Evolutionary conservation across 2,329 filamentous ascomycete species (phyloP).

Genomic region (Clonostachys rhizophaga): DNA sequence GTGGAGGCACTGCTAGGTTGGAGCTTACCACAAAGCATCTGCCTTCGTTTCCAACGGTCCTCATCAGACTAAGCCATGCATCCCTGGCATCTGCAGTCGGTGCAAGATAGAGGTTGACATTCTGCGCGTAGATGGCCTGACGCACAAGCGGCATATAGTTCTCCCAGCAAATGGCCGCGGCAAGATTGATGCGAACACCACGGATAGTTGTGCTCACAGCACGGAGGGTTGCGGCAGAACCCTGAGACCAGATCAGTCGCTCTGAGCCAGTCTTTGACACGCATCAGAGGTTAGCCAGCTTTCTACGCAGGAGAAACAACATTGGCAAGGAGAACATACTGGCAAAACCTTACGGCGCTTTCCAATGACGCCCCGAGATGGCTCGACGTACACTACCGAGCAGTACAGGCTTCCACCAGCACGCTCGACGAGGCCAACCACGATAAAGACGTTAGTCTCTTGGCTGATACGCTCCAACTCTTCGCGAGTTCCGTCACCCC

Average conservation of each 20-base stretch:
- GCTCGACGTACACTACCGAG: slow-evolving; percentile 76
- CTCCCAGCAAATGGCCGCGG: slow-evolving; percentile 92
- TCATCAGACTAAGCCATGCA: slow-evolving; percentile 76
- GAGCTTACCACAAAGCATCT: slow-evolving; percentile 80
- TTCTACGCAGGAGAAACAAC: background rate
- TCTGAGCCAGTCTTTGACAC: slow-evolving; percentile 64
- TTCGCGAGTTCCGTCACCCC: slow-evolving; percentile 66
- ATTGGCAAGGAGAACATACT: slow-evolving; percentile 32
- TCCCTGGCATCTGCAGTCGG: slow-evolving; percentile 84
- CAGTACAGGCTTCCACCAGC: slow-evolving; percentile 83
- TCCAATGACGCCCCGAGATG: slow-evolving; percentile 65
- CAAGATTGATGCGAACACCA: slow-evolving; percentile 75
- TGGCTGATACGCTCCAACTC: slow-evolving; percentile 70
- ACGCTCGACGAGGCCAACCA: slow-evolving; percentile 75
- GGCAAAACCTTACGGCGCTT: slow-evolving; percentile 94
- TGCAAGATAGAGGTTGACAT: slow-evolving; percentile 86
- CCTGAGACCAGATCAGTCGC: slow-evolving; percentile 84
- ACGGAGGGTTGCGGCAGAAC: slow-evolving; percentile 70
- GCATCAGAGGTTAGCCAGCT: background rate
- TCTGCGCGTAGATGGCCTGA: slow-evolving; percentile 83
- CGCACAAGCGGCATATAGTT: slow-evolving; percentile 91
- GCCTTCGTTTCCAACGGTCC: slow-evolving; percentile 76
- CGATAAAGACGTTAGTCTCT: slow-evolving; percentile 77
- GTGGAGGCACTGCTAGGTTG: slow-evolving; percentile 65
- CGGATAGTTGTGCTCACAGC: slow-evolving; percentile 77